Conservation (phyloP, 768 basidiomycete species). For the Mycena indigotica region DNA sequence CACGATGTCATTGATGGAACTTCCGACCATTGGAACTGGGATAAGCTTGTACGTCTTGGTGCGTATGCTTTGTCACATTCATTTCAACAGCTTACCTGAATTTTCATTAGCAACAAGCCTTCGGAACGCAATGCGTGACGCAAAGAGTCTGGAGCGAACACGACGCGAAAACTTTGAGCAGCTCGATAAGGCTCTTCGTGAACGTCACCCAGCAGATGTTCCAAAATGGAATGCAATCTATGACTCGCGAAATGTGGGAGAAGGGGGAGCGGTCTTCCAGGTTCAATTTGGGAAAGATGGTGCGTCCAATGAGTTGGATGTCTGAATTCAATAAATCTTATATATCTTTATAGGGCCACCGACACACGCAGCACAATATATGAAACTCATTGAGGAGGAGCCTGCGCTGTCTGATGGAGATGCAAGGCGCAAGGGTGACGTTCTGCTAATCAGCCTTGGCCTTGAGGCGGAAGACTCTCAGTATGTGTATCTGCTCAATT, state of each 20-base stretch:
- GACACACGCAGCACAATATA: conserved; percentile 7
- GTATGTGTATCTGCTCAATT: not conserved
- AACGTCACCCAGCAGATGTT: not conserved
- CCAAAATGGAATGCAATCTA: not conserved
- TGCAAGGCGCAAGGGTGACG: not conserved
- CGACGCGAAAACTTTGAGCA: not conserved
- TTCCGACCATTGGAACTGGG: conserved; percentile 18
- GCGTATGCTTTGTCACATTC: no score
- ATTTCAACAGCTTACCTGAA: no score
- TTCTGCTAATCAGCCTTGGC: not conserved
- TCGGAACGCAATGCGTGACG: not conserved
- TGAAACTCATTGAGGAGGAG: conserved; percentile 3
- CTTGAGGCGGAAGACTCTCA: not conserved
- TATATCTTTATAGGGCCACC: conserved; percentile 4
- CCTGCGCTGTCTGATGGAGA: not conserved
- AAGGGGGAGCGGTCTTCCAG: not conserved
- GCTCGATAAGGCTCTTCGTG: not conserved
- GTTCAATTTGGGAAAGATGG: not conserved
- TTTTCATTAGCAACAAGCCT: no score
- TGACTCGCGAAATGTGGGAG: no score
- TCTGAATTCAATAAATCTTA: not conserved
- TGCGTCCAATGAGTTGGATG: conserved; percentile 1
- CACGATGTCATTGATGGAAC: conserved; percentile 18
- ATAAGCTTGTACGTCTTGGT: conserved; percentile 8
- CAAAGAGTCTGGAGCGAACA: not conserved